Evolutionary conservation across 768 basidiomycete species (phyloP), one percentile per base, ranked within the genome.

Genomic region (Pleurotus platypus): DNA sequence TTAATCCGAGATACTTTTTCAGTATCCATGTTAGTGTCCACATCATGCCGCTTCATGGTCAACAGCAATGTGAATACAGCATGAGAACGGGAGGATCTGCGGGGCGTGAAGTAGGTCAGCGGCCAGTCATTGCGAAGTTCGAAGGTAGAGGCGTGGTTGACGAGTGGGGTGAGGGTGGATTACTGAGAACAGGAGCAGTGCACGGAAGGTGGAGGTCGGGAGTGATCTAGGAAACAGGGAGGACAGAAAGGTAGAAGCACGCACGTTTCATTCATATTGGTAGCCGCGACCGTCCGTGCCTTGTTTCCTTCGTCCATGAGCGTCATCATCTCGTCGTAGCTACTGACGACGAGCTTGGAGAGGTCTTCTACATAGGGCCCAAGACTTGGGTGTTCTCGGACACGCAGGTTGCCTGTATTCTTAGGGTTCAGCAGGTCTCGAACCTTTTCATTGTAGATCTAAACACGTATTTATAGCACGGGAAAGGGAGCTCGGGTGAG

Each of bases 281-380:
- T 99, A 22, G 97, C 95, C 18, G 97, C 97, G 20, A 99, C 96
- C 12, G 97, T 98, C 49, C 97, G 80, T 51, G 97, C 95, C 76
- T 98, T 98, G 72, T 98, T 99, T 39, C 96, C 96, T 71, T 99
- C 96, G 75, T 99, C 96, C 96, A 98, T 98, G 68, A 99, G 87
- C 4, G 89, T 93, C 90, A 97, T 96, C 90, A 99, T 97, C 69
- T 97, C 96, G 27, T 90, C 84, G 68, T 95, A 98, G 70, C 80
- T 89, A 67, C 83, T 87, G 46, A 98, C 97, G 26, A 88, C 88
- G 55, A 98, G 84, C 72, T 93, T 93, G 66, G 92, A 94, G 57
- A 99, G 79, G 75, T 96, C 94, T 74, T 99, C 97, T 51, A 99
- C 97, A 69, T 99, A 99, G n/a, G 97, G 96, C 4, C 94, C 94